Conservation (phyloP, 1,139 yeast genomes). For the Hyphopichia pseudoburtonii region DNA sequence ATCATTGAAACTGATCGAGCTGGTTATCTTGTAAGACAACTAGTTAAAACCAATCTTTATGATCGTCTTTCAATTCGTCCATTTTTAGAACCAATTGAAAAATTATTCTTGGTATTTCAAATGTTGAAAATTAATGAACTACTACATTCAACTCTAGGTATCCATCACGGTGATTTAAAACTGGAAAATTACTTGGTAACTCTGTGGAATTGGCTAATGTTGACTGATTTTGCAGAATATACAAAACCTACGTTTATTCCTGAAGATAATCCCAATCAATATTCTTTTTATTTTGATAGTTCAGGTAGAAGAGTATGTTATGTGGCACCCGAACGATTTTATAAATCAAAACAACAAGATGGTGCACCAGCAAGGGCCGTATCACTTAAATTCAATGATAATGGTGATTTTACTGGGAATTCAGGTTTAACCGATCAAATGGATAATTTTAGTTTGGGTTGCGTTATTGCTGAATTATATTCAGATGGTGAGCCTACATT, state of each 20-base stretch:
- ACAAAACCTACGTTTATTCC: conserved; percentile 82
- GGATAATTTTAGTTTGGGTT: conserved; percentile 91
- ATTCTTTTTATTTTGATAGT: conserved; percentile 88
- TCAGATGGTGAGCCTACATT: conserved; percentile 86
- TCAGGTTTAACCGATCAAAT: conserved; percentile 57
- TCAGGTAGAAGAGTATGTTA: conserved; percentile 86
- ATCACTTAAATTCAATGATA: conserved; percentile 23
- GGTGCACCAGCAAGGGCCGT: too few species aligned
- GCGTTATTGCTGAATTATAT: conserved; percentile 88
- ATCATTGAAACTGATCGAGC: conserved; percentile 89
- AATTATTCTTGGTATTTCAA: conserved; percentile 83
- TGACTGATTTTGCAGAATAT: conserved; percentile 80
- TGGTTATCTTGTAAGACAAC: conserved; percentile 84
- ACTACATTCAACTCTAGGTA: conserved; percentile 56
- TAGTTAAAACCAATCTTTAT: conserved; percentile 72
- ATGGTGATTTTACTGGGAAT: conserved; percentile 24
- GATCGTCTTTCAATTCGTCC: conserved; percentile 89
- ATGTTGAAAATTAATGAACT: conserved; percentile 59
- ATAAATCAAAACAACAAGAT: conserved; percentile 25
- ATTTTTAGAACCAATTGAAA: conserved; percentile 77
- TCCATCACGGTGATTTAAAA: conserved; percentile 89
- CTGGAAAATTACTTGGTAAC: conserved; percentile 85
- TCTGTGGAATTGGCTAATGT: conserved; percentile 83
- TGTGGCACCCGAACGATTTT: conserved; percentile 91
- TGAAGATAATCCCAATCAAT: conserved; percentile 93